Base-by-base conservation (phyloP, 2,329 filamentous ascomycete genomes). In the Cytospora leucostoma region DNA sequence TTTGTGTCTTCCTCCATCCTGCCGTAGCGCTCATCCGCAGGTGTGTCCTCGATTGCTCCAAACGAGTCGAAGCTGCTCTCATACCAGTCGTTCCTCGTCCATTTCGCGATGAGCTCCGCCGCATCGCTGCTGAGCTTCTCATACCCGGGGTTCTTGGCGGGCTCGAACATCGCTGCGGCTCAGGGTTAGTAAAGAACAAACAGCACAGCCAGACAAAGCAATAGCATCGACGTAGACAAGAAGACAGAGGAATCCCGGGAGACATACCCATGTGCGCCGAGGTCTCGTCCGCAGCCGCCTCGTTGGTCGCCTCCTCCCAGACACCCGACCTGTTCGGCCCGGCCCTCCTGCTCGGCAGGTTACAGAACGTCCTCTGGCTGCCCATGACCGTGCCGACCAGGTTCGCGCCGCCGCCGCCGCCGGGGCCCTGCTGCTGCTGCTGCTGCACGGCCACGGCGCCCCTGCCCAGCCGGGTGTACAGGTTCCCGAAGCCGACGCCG, bases 321-420 rank as follows among this genome's bases (percentile, higher is more conserved):
- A 82, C 67, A 71, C 85, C 77, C 35, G 35, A 60, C 38, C 38
- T 55, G 49, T 63, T 58, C 1, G 64, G 54, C 65, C 83, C 76
- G 7, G 69, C 65, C 62, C 75, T 66, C 62, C 81, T 83, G 67
- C 82, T 82, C 2, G 93, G 92, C 61, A 96, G 74, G 64, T 92
- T 91, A 77, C 93, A 97, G 74, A 98, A 99, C 0, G 94, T 98
- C 69, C 95, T 83, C 66, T 93, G 82, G 57, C 83, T 85, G 1
- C 88, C 88, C 19, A 90, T 75, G 40, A 91, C 82, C 34, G 82
- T 82, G 33, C 82, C 79, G 60, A 84, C 77, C 27, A 90, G 75
- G 44, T 91, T 82, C 35, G 82, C 82, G 34, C 82, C 79, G 59
- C 84, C 77, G 78, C 77, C 65, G 79, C 73, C 77, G 82, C 58